Evolutionary conservation across 345 rosid species (phyloP).

Genomic region (Moricandia arvensis): DNA sequence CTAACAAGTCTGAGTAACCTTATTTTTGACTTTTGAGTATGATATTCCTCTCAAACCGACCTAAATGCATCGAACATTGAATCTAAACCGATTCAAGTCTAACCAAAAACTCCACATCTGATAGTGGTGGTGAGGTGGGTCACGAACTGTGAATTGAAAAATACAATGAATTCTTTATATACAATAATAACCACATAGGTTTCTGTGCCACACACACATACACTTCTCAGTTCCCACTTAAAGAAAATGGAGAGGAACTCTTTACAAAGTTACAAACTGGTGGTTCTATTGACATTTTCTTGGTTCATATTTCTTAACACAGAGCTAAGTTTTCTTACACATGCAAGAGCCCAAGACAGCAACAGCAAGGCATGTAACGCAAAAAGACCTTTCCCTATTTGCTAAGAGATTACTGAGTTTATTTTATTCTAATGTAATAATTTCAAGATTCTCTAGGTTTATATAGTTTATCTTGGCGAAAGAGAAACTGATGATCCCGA

Average conservation of each 20-base stretch:
- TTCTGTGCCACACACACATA: not conserved
- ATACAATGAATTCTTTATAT: not conserved
- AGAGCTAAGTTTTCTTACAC: not conserved
- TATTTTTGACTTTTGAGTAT: not conserved
- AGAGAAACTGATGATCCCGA: conserved; percentile 42
- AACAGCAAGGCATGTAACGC: conserved; percentile 8
- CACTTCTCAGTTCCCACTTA: conserved; percentile 12
- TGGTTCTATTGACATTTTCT: conserved; percentile 9
- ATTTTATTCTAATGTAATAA: not conserved
- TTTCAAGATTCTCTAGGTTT: conserved; percentile 20
- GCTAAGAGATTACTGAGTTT: not conserved
- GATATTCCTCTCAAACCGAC: not conserved
- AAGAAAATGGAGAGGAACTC: conserved; percentile 14
- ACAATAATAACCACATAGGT: not conserved
- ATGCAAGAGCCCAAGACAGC: conserved; percentile 5
- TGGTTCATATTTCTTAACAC: conserved; percentile 10
- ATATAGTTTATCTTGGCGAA: conserved; percentile 52
- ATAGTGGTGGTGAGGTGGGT: not conserved
- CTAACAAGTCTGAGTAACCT: too few species aligned
- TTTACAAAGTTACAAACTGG: conserved; percentile 13
- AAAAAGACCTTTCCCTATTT: not conserved
- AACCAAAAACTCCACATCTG: not conserved
- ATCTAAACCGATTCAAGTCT: not conserved
- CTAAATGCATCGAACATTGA: not conserved
- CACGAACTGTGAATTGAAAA: not conserved